Base-by-base conservation (phyloP, 75 land plant genomes). In the Cunninghamia lanceolata region DNA sequence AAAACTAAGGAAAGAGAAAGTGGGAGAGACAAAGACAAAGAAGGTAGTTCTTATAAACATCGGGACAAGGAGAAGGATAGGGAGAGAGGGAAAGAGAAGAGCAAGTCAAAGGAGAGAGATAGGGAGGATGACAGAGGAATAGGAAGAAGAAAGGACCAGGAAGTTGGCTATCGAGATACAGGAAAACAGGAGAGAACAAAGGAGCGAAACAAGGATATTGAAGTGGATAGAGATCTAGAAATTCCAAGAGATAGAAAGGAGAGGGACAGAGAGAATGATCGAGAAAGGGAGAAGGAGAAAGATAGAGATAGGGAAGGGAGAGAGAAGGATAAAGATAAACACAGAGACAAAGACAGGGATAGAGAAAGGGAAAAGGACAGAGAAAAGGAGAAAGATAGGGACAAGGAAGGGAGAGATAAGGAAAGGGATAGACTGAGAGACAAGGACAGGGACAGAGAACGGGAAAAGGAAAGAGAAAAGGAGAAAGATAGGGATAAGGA, bases 241-340 rank as follows among this genome's bases (percentile, higher is more conserved):
- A 40, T 40, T 8, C 42, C 82, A 80, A 80, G n/a, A 80, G 84
- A 83, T 17, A 32, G 54, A 25, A 39, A 83, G 54, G 70, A 13
- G 21, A 83, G 39, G 32, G 76, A 39, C 5, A 66, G 76, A 42
- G 73, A 66, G 25, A 70, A 70, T 19, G 45, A 25, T 17, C 39
- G 77, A 28, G 77, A 85, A 11, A 71, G 34, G 46, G 85, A 71
- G 63, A 83, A 54, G 39, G 78, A 84, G 38, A 84, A 75, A 43
- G 85, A 68, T 9, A 63, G 59, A 25, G 71, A 63, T 32, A 84
- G 38, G 17, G 84, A 83, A 28, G 54, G 52, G 5, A 83, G 66
- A 10, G 84, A 54, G 14, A 54, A 39, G 9, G 63, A 54, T 21
- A 83, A 16, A 17, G 59, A 52, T 47, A 75, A 32, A 42, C 34